Evolutionary conservation across 1,139 yeast species (phyloP).

Genomic region (Pichia sp.): DNA sequence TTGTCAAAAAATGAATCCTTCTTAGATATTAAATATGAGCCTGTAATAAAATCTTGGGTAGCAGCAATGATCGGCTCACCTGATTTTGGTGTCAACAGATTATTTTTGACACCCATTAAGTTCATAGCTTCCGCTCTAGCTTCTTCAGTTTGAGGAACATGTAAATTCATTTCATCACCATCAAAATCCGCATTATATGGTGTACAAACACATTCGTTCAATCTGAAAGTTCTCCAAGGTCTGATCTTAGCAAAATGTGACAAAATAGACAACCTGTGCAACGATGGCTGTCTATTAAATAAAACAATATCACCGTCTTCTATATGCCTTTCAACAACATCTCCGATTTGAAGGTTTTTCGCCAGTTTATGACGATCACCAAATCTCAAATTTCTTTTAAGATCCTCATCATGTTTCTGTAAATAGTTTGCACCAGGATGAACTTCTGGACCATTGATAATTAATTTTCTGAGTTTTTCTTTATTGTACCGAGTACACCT

Average conservation of each 20-base stretch:
- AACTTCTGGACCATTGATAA: slow-evolving; percentile 75
- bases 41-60: slow-evolving; percentile 97
- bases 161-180: slow-evolving; percentile 99
- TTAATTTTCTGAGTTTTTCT: slow-evolving; percentile 62
- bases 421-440: slow-evolving; percentile 98
- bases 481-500: slow-evolving; percentile 84
- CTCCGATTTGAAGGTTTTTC: slow-evolving; percentile 71
- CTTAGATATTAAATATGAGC: slow-evolving; percentile 84
- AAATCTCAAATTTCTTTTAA: slow-evolving; percentile 80
- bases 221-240: slow-evolving; percentile 96
- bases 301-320: slow-evolving; percentile 96
- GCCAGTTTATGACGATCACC: slow-evolving; percentile 83
- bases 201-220: slow-evolving; percentile 98
- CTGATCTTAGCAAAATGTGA: slow-evolving; percentile 94
- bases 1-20: slow-evolving; percentile 91
- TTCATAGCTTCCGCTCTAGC: slow-evolving; percentile 97
- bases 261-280: slow-evolving; percentile 88
- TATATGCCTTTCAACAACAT: slow-evolving; percentile 93
- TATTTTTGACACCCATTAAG: slow-evolving; percentile 96
- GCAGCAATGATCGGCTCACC: slow-evolving; percentile 99
- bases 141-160: slow-evolving; percentile 98
- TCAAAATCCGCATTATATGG: slow-evolving; percentile 99
- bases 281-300: slow-evolving; percentile 95
- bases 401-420: slow-evolving; percentile 72
- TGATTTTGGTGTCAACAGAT: slow-evolving; percentile 88